Evolutionary conservation across 2,329 filamentous ascomycete species (phyloP).

Genomic region (Ascochyta pisi): DNA sequence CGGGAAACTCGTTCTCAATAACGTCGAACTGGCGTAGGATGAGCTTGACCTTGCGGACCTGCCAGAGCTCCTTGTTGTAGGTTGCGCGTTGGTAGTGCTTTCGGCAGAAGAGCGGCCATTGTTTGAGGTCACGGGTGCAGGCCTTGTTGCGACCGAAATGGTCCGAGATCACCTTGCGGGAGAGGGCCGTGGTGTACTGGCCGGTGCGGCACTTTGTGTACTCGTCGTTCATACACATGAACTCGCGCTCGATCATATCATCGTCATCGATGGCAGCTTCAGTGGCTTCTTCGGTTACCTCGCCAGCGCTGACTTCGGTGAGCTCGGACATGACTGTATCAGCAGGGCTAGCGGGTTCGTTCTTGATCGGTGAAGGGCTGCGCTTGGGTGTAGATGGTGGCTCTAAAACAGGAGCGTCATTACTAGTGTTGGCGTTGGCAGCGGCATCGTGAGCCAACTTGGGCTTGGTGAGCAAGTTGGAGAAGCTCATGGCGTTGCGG

Average conservation of each 20-base stretch:
- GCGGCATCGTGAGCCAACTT: not conserved
- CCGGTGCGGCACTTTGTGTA: slow-evolving; percentile 40
- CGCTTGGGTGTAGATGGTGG: slow-evolving; percentile 16
- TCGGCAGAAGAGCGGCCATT: slow-evolving; percentile 48
- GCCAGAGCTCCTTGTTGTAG: slow-evolving; percentile 46
- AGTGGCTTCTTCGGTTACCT: not conserved
- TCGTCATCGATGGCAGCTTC: slow-evolving; percentile 1
- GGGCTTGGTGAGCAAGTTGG: slow-evolving; percentile 24
- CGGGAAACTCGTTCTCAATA: slow-evolving; percentile 40
- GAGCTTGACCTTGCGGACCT: slow-evolving; percentile 42
- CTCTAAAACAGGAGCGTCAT: slow-evolving; percentile 1
- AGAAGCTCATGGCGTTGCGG: slow-evolving; percentile 34
- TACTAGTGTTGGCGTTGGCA: not conserved
- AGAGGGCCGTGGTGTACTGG: slow-evolving; percentile 41
- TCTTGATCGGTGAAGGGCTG: not conserved
- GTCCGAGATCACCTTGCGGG: slow-evolving; percentile 50
- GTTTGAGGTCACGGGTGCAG: slow-evolving; percentile 38
- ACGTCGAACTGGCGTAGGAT: slow-evolving; percentile 43
- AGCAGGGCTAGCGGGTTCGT: slow-evolving; percentile 7
- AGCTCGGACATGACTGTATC: slow-evolving; percentile 16
- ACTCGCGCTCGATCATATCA: slow-evolving; percentile 33
- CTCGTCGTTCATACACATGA: slow-evolving; percentile 44
- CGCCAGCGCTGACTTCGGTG: not conserved
- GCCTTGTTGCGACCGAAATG: slow-evolving; percentile 51
- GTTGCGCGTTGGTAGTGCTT: slow-evolving; percentile 52